Base-by-base conservation (phyloP, 106 monocot genomes). In the Chionographis japonica region DNA sequence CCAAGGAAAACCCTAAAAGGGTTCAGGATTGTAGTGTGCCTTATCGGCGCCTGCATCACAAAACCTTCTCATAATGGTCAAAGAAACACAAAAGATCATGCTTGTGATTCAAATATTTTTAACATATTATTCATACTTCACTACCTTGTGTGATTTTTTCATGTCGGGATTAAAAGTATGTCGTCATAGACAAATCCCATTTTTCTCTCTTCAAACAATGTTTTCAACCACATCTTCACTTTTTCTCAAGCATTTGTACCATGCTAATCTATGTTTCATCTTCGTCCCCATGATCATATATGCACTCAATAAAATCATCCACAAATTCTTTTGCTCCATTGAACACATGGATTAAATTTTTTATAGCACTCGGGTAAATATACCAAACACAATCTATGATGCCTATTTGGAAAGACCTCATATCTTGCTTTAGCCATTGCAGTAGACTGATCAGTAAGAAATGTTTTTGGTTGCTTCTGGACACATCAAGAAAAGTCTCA, bases 161-260 rank as follows among this genome's bases (percentile, higher is more conserved):
- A 90, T 77, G 17, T 90, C 89, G 39, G 80, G 85, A 62, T 55
- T 83, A 80, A 85, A 90, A 75, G 67, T 40, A 15, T 80, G 66
- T 20, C 75, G 65, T 59, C 72, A 71, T 85, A 83, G 37, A 63
- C 72, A 66, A 41, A 17, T 82, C 77, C 89, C 89, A 90, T 36
- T 72, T 83, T 50, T 83, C 80, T 83, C 61, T 90, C 85, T 54
- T 74, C 74, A 66, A 64, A 85, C 35, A 90, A 40, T 59, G 77
- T 83, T n/a, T n/a, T n/a, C 64, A 90, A 74, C 79, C 83, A 90
- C 61, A 79, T 76, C 37, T 90, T 78, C 12, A 75, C 82, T 85
- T 74, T 49, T 77, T 83, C 43, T 85, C 80, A 18, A 85, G 16
- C 77, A 90, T 79, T 61, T 38, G 12, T 67, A 57, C 89, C 89